Evolutionary conservation across 225 moss, liverwort and hornwort genomes (phyloP).

Genomic region (Rhytidiadelphus loreus): DNA sequence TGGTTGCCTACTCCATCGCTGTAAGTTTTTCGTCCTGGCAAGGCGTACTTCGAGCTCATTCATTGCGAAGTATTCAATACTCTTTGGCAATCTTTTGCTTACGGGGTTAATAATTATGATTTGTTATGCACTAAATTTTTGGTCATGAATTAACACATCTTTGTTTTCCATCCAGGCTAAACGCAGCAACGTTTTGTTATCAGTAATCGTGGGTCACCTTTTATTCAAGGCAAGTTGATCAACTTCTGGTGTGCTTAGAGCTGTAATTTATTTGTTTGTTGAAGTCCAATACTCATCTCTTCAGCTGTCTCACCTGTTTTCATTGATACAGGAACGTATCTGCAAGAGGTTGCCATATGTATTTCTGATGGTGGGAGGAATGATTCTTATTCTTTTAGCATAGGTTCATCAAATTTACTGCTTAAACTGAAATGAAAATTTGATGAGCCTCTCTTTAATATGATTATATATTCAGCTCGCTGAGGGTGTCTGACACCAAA

Average conservation of each 20-base stretch:
- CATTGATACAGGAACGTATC: conserved; percentile 22
- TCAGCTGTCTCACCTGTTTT: not conserved
- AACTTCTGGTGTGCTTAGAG: not conserved
- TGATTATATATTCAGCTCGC: not conserved
- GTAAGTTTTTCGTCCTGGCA: not conserved
- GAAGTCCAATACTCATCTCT: not conserved
- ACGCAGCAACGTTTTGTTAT: conserved; percentile 37
- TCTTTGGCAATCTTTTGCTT: not conserved
- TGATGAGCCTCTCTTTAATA: not conserved
- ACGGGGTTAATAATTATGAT: not conserved
- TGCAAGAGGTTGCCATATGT: conserved; percentile 34
- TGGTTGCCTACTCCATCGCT: conserved; percentile 39
- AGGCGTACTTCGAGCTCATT: not conserved
- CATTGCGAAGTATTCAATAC: not conserved
- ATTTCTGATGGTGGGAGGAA: conserved; percentile 42
- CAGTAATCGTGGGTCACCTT: conserved; percentile 31
- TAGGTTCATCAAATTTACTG: not conserved
- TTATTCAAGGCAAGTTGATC: conserved; percentile 25
- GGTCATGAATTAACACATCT: not conserved
- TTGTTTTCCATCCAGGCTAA: conserved; percentile 15
- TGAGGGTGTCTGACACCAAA: not conserved
- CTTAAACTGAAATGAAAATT: not conserved
- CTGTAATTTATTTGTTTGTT: not conserved
- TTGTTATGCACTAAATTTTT: not conserved
- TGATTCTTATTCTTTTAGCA: conserved; percentile 37